phyloP scores from a whole-genome alignment of 257 asterid species.

The Coffea eugenioides region DNA sequence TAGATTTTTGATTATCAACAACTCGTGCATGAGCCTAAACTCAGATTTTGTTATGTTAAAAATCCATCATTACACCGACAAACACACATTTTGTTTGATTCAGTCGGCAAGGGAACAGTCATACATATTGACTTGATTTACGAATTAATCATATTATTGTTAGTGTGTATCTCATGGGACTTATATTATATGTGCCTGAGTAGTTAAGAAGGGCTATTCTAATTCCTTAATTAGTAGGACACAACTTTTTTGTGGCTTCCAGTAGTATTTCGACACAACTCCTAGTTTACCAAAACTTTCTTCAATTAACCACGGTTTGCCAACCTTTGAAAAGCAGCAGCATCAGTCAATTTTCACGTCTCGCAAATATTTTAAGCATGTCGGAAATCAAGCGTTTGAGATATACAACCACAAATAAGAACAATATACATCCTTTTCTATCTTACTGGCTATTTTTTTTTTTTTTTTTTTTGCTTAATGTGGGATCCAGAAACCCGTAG shows the following conservation, averaged over 20 bases:
- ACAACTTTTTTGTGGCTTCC: too few species aligned
- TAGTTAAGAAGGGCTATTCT: not conserved
- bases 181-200: not conserved
- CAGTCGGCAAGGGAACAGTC: not conserved
- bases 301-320: not conserved
- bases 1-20: not conserved
- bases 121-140: not conserved
- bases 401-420: conserved; percentile 6
- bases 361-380: conserved; percentile 12
- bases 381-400: conserved; percentile 21
- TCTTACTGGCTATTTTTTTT: conserved; percentile 6
- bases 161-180: not conserved
- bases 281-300: not conserved
- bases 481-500: conserved; percentile 17
- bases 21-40: not conserved
- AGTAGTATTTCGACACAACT: not conserved
- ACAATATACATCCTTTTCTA: conserved; percentile 7
- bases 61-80: not conserved
- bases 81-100: not conserved
- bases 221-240: not conserved
- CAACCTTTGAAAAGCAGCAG: not conserved
- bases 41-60: not conserved
- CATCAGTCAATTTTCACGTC: conserved; percentile 15
- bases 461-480: not conserved
- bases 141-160: not conserved